Evolutionary conservation across 2,329 filamentous ascomycete genomes (phyloP).

Genomic region (Pestalotiopsis sp.): DNA sequence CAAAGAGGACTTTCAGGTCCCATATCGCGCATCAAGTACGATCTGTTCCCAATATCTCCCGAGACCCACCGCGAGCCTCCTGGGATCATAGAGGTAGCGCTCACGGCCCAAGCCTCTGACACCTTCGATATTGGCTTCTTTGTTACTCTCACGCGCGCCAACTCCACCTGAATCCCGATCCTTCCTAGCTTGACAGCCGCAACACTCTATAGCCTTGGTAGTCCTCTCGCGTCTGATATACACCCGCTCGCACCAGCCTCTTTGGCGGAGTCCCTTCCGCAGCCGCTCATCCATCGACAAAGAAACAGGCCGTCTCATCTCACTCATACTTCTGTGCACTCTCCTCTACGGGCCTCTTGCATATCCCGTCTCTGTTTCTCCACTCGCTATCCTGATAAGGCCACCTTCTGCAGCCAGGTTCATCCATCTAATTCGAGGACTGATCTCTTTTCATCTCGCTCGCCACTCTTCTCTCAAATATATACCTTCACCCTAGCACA

Average conservation of each 20-base stretch:
- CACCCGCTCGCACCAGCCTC: slow-evolving; percentile 22
- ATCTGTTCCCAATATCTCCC: slow-evolving; percentile 22
- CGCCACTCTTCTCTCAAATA: slow-evolving; percentile 13
- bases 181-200: slow-evolving; percentile 22
- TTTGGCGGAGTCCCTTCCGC: slow-evolving; percentile 26
- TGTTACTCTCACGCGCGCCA: slow-evolving; percentile 21
- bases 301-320: slow-evolving; percentile 31
- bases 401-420: slow-evolving; percentile 17
- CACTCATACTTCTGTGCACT: slow-evolving; percentile 13
- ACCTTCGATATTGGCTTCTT: slow-evolving; percentile 30
- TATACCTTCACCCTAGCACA: slow-evolving; percentile 29
- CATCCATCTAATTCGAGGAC: slow-evolving; percentile 24
- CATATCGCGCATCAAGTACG: slow-evolving; percentile 18
- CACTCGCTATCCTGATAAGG: slow-evolving; percentile 19
- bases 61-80: slow-evolving; percentile 14
- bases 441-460: slow-evolving; percentile 13
- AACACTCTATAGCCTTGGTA: slow-evolving; percentile 6
- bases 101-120: slow-evolving; percentile 21
- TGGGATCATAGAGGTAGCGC: slow-evolving; percentile 9
- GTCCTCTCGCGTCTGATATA: slow-evolving; percentile 19
- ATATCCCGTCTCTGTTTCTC: slow-evolving; percentile 19
- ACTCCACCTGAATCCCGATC: background rate
- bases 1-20: slow-evolving; percentile 23
- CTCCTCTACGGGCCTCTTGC: slow-evolving; percentile 27
- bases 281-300: slow-evolving; percentile 26